phyloP scores from a whole-genome alignment of 345 rosid species.

The Physaria fendleri region DNA sequence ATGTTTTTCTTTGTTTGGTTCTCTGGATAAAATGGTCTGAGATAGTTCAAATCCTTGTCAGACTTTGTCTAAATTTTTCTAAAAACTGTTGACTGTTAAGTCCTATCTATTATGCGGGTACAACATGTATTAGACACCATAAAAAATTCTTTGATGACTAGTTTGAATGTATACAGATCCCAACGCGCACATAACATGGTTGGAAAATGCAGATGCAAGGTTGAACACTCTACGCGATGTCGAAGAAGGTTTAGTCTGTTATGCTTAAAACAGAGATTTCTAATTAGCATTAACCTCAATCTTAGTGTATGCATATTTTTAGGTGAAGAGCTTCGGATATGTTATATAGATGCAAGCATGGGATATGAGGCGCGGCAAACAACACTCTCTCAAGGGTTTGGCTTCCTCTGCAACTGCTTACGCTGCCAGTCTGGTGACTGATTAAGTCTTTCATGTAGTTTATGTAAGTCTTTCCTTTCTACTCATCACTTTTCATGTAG shows the following conservation, averaged over 20 bases:
- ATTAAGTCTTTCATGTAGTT: neutral
- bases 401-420: conserved; percentile 56
- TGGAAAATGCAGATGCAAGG: conserved; percentile 63
- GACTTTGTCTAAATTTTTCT: neutral
- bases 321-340: conserved; percentile 86
- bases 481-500: neutral
- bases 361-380: conserved; percentile 54
- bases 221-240: conserved; percentile 68
- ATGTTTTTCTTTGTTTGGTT: neutral
- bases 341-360: conserved; percentile 83
- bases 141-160: neutral
- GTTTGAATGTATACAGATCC: conserved; percentile 53
- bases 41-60: neutral
- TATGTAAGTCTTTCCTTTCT: neutral
- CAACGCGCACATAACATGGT: conserved; percentile 70
- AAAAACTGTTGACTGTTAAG: neutral
- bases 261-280: neutral
- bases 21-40: neutral
- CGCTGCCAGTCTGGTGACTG: conserved; percentile 63
- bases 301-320: conserved; percentile 19
- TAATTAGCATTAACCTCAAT: neutral
- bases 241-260: conserved; percentile 50
- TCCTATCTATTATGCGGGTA: neutral
- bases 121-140: neutral
- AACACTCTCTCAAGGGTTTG: conserved; percentile 65